Conservation (phyloP, 768 basidiomycete species). For the Myochromella boudieri region DNA sequence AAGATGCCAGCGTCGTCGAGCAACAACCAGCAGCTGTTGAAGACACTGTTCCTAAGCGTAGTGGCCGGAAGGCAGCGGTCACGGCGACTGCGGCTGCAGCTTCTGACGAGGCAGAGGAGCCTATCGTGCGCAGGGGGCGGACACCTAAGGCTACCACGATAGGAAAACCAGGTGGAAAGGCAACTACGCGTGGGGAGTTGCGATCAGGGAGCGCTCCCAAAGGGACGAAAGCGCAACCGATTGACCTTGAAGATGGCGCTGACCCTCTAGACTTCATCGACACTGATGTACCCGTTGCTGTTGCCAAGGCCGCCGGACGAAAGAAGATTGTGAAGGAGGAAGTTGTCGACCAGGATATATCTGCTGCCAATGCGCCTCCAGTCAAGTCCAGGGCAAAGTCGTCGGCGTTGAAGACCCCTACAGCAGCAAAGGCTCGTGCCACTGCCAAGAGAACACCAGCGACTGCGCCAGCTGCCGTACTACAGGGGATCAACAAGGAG, state of each 20-base stretch:
- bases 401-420: constrained; percentile 20
- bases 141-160: constrained; percentile 1
- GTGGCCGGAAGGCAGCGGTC: constrained; percentile 6
- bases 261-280: constrained; percentile 20
- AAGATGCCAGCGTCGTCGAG: not conserved
- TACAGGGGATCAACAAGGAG: constrained; percentile 37
- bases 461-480: constrained; percentile 31
- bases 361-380: constrained; percentile 1
- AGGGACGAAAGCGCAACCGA: constrained; percentile 19
- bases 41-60: constrained; percentile 6
- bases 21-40: not conserved
- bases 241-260: constrained; percentile 9
- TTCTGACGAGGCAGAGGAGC: constrained; percentile 3
- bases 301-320: constrained; percentile 18
- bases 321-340: constrained; percentile 21
- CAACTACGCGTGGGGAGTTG: constrained; percentile 11
- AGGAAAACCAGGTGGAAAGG: constrained; percentile 5
- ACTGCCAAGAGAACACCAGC: constrained; percentile 33
- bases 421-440: constrained; percentile 9
- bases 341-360: constrained; percentile 10
- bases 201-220: constrained; percentile 5
- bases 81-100: not conserved
- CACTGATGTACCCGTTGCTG: constrained; percentile 13
- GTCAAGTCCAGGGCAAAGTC: constrained; percentile 12
- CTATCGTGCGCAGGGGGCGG: constrained; percentile 9